Base-by-base conservation (phyloP, 331 rosid genomes). In the Pyracantha coccinea region DNA sequence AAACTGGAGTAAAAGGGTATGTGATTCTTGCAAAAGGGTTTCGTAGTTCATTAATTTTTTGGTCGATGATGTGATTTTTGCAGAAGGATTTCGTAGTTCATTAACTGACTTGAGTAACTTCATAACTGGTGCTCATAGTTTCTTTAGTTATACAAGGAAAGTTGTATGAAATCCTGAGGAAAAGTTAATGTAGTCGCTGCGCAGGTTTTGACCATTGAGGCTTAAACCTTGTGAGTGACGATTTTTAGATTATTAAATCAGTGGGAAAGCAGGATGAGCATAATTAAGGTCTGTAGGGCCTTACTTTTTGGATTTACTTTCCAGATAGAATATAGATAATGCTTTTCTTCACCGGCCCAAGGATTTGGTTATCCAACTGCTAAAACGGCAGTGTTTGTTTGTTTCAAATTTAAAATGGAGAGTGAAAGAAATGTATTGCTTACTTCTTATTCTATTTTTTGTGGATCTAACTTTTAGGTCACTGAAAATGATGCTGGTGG, bases 401-500 rank as follows among this genome's bases (percentile, higher is more conserved):
- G 20, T 35, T 71, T 74, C 28, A 50, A 53, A 28, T 44, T 44
- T 59, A 53, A 5, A 32, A 29, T 24, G 25, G 28, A 38, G 52
- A 77, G 69, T 63, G 58, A 15, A 60, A 61, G 77, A 79, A 31
- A 74, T 71, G 74, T 66, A 69, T 38, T 68, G 10, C 28, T 25
- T 45, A 54, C 66, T 20, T 62, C 38, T 25, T 61, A 19, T 41
- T 17, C 25, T n/a, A 41, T 76, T 21, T 29, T 21, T 77, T 28
- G 64, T 73, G 62, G 64, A 73, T 73, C 53, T 54, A 66, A 66
- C 60, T 25, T 79, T 76, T 73, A 94, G 98, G 84, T 72, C 75
- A 73, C 38, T 27, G 87, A 77, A 77, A 75, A 70, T 60, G 79
- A 54, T 7, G 87, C 78, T 62, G 89, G 79, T 61, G 98, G 97